phyloP scores from a whole-genome alignment of 805 yeast genomes.

The Gaillardinia entomophila region DNA sequence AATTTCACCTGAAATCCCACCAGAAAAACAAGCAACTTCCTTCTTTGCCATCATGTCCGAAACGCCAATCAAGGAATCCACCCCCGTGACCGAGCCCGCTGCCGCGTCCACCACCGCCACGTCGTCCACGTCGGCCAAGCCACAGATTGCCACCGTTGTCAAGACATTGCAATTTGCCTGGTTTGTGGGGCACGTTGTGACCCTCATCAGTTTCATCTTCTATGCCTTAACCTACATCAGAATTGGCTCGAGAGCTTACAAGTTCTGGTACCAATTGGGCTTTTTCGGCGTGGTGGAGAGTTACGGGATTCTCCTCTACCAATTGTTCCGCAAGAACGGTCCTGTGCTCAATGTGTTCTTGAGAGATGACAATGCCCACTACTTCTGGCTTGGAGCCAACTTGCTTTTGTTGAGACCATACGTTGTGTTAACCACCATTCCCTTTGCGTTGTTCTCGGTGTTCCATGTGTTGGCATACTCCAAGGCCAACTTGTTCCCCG shows the following conservation, averaged over 20 bases:
- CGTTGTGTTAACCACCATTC: slow-evolving; percentile 57
- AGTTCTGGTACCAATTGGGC: slow-evolving; percentile 50
- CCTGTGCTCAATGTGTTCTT: slow-evolving; percentile 15
- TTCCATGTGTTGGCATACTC: slow-evolving; percentile 78
- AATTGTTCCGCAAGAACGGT: slow-evolving; percentile 34
- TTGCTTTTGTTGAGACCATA: slow-evolving; percentile 47
- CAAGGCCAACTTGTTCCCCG: slow-evolving; percentile 63
- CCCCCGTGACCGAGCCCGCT: neutral
- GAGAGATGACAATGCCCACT: slow-evolving; percentile 66
- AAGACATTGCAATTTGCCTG: slow-evolving; percentile 66
- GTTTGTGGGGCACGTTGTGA: slow-evolving; percentile 49
- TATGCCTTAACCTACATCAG: slow-evolving; percentile 28
- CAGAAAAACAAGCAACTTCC: too few species aligned
- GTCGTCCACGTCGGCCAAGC: slow-evolving; percentile 1
- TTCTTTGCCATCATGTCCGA: too few species aligned
- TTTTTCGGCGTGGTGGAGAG: slow-evolving; percentile 64
- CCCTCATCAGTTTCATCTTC: slow-evolving; percentile 24
- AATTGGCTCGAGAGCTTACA: slow-evolving; percentile 16
- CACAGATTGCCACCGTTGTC: slow-evolving; percentile 4
- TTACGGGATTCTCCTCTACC: slow-evolving; percentile 70
- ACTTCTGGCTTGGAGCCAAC: slow-evolving; percentile 54
- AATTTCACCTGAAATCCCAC: too few species aligned
- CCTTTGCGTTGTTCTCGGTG: slow-evolving; percentile 70
- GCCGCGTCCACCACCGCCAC: too few species aligned
- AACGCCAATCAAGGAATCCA: neutral